A percentile compares a stretch with the other conserved stretches of the same genome.
Evolutionary conservation across 352 stramenopile genomes (phyloP).

Genomic region (Halophytophthora polymorphica): DNA sequence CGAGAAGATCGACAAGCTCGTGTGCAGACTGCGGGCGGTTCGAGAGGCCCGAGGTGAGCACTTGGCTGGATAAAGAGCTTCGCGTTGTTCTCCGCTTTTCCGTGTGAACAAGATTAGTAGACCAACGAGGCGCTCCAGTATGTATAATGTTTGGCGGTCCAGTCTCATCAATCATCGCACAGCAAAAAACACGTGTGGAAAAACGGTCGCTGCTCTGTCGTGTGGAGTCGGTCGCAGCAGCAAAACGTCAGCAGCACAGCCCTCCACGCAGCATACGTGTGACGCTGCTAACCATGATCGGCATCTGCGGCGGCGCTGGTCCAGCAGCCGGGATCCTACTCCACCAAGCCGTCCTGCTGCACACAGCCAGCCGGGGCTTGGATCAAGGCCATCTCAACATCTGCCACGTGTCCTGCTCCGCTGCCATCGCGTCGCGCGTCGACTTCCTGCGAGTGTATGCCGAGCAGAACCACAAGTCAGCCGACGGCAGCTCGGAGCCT

Average conservation of each 20-base stretch:
- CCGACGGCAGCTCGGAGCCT: conserved; percentile 3
- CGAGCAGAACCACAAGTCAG: not conserved
- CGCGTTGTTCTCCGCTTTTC: no score
- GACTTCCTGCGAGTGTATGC: conserved; percentile 20
- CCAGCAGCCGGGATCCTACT: conserved; percentile 46
- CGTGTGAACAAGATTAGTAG: no score
- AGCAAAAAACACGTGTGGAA: no score
- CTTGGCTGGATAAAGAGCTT: no score
- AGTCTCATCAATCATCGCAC: no score
- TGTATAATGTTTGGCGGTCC: no score
- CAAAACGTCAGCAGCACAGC: no score
- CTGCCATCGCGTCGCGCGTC: conserved; percentile 35
- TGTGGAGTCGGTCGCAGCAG: no score
- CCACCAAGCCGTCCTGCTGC: conserved; percentile 50
- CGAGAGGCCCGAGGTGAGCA: conserved; percentile 8
- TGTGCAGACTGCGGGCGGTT: conserved; percentile 15
- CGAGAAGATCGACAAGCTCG: conserved; percentile 52
- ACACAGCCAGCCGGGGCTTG: conserved; percentile 41
- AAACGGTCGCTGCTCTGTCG: no score
- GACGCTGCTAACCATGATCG: conserved; percentile 21
- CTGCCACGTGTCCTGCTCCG: conserved; percentile 43
- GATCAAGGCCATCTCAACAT: conserved; percentile 51
- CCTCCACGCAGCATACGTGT: no score
- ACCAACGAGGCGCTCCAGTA: no score
- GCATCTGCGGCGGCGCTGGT: conserved; percentile 46